Conservation (phyloP, 352 stramenopile species). For the Phytopythium delawarense region DNA sequence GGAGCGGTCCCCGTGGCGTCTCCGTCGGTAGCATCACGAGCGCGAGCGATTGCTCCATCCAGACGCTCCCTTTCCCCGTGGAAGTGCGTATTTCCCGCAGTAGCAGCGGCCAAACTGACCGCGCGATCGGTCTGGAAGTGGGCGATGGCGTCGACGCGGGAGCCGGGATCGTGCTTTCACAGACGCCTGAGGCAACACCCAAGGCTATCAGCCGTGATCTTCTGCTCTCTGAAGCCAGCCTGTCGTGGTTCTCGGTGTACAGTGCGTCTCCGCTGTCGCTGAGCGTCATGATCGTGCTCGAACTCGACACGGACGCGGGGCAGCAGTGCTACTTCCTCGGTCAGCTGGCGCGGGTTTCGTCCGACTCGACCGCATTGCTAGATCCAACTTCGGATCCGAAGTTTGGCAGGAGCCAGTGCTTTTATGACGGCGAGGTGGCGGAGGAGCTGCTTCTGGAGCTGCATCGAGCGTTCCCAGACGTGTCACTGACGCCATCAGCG, state of each 20-base stretch:
- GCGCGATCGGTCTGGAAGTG: neutral
- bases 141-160: neutral
- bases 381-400: neutral
- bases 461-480: slow-evolving; percentile 40
- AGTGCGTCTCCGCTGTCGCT: slow-evolving; percentile 53
- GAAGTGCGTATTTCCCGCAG: slow-evolving; percentile 8
- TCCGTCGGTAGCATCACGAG: slow-evolving; percentile 22
- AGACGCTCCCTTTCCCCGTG: slow-evolving; percentile 19
- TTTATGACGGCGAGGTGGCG: slow-evolving; percentile 22
- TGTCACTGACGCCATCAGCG: slow-evolving; percentile 34
- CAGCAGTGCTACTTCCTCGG: slow-evolving; percentile 64
- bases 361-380: neutral
- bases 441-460: slow-evolving; percentile 36
- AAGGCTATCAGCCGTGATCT: slow-evolving; percentile 9
- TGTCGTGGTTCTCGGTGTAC: slow-evolving; percentile 44
- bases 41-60: slow-evolving; percentile 17
- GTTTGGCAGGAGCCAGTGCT: neutral
- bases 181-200: neutral
- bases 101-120: neutral
- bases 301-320: slow-evolving; percentile 19
- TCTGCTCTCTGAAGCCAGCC: slow-evolving; percentile 23
- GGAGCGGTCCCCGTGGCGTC: slow-evolving; percentile 26
- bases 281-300: slow-evolving; percentile 44
- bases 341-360: slow-evolving; percentile 8
- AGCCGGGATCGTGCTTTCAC: neutral